phyloP scores from a whole-genome alignment of 768 basidiomycete species.

The Paxillus ammoniavirescens region DNA sequence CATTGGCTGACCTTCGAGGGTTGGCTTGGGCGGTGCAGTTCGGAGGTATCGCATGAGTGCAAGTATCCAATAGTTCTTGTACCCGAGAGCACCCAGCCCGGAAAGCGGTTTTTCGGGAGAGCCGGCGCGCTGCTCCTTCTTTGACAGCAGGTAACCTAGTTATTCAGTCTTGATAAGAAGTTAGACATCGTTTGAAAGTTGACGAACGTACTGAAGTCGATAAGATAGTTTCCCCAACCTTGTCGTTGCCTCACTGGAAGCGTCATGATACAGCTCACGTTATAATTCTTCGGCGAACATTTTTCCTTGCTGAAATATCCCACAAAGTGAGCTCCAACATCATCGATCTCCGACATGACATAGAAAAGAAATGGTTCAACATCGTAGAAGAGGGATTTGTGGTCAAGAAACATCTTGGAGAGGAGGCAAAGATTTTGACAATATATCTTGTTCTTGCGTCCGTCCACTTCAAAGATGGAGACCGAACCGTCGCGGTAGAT shows the following conservation, averaged over 20 bases:
- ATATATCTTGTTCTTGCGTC: constrained; percentile 99
- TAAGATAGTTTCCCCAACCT: constrained; percentile 96
- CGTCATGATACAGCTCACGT: constrained; percentile 99
- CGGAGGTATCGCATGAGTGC: constrained; percentile 79
- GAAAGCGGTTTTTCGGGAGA: constrained; percentile 97
- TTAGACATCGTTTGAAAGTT: not conserved
- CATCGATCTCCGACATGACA: constrained; percentile 91
- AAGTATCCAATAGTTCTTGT: constrained; percentile 92
- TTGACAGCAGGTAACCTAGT: constrained; percentile 91
- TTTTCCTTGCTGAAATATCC: constrained; percentile 99
- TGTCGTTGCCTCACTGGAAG: constrained; percentile 90
- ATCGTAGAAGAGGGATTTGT: constrained; percentile 98
- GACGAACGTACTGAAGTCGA: constrained; percentile 82
- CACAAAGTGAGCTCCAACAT: constrained; percentile 88
- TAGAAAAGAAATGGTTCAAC: constrained; percentile 99
- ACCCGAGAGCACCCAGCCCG: constrained; percentile 88
- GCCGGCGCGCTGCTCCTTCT: constrained; percentile 87
- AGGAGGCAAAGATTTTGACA: constrained; percentile 97
- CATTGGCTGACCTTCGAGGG: constrained; percentile 65
- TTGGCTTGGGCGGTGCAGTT: constrained; percentile 56
- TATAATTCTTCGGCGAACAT: constrained; percentile 91
- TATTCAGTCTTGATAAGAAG: constrained; percentile 2
- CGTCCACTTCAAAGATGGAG: constrained; percentile 97
- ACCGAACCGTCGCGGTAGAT: constrained; percentile 89
- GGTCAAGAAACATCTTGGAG: constrained; percentile 98